Evolutionary conservation across 768 basidiomycete genomes (phyloP).

Genomic region (Boletus rubescentipes): DNA sequence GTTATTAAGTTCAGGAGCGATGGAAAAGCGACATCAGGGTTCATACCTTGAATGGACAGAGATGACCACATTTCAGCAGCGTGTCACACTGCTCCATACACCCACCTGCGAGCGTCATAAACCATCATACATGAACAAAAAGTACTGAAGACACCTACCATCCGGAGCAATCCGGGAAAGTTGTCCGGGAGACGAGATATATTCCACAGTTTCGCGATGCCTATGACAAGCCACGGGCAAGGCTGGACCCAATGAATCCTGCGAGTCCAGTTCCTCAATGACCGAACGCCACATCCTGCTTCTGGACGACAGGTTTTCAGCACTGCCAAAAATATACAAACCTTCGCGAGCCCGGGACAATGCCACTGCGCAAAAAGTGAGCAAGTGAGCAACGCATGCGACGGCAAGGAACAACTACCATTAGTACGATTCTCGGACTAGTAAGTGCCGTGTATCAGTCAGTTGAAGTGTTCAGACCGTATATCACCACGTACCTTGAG

Average conservation of each 20-base stretch:
- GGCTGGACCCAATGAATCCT: conserved; percentile 46
- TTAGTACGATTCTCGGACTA: conserved; percentile 60
- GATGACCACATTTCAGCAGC: conserved; percentile 59
- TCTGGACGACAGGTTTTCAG: conserved; percentile 47
- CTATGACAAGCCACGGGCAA: conserved; percentile 59
- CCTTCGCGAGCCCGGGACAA: conserved; percentile 74
- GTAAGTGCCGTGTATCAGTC: not conserved
- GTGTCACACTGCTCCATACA: conserved; percentile 58
- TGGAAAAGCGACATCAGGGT: not conserved
- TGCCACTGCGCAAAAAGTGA: conserved; percentile 45
- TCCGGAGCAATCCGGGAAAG: conserved; percentile 54
- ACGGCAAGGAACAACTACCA: conserved; percentile 28
- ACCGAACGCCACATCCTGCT: conserved; percentile 59
- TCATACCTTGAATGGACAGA: conserved; percentile 58
- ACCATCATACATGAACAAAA: not conserved
- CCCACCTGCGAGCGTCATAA: conserved; percentile 44
- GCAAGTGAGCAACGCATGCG: not conserved
- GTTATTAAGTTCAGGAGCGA: not conserved
- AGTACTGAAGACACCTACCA: conserved; percentile 34
- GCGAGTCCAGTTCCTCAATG: conserved; percentile 53
- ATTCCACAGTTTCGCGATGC: conserved; percentile 45
- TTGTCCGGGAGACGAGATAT: conserved; percentile 50
- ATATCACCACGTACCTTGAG: conserved; percentile 50
- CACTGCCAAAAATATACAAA: conserved; percentile 71
- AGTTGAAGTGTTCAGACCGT: not conserved